Conservation (phyloP, 176 grass and related monocot species). For the Eragrostis nindensis region DNA sequence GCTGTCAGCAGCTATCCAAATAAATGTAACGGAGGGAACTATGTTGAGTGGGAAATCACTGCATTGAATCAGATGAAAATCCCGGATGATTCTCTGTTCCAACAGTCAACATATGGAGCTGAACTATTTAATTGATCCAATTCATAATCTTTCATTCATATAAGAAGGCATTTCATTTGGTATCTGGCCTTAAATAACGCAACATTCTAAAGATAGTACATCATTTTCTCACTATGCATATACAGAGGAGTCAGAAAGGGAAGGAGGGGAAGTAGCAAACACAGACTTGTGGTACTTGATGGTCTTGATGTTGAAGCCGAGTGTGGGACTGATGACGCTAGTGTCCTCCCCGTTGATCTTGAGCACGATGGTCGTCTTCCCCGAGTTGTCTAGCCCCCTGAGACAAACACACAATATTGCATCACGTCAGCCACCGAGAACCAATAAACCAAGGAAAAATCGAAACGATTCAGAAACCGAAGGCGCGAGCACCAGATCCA, state of each 20-base stretch:
- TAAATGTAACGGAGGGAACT: neutral
- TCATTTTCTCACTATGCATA: neutral
- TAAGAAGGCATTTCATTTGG: neutral
- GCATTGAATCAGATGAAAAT: neutral
- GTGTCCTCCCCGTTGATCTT: constrained; percentile 93
- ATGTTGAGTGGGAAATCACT: neutral
- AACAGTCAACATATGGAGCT: neutral
- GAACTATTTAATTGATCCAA: neutral
- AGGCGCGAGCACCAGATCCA: neutral
- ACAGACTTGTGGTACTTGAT: constrained; percentile 89
- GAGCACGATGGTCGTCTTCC: constrained; percentile 87
- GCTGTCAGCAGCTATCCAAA: neutral
- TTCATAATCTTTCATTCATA: neutral
- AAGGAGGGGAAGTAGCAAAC: neutral
- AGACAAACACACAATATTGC: neutral
- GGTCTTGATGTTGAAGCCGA: constrained; percentile 96
- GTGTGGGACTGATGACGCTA: constrained; percentile 87
- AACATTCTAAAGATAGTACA: neutral
- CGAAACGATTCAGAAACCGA: neutral
- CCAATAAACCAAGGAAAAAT: neutral
- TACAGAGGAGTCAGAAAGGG: neutral
- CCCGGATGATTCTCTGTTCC: neutral
- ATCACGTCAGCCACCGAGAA: neutral
- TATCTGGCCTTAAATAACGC: neutral
- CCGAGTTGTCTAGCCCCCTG: constrained; percentile 86